These are phyloP conservation scores for Boletus eberwhitei DNA, from an alignment of 768 basidiomycete species.

Conservation along the genomic window DNA sequence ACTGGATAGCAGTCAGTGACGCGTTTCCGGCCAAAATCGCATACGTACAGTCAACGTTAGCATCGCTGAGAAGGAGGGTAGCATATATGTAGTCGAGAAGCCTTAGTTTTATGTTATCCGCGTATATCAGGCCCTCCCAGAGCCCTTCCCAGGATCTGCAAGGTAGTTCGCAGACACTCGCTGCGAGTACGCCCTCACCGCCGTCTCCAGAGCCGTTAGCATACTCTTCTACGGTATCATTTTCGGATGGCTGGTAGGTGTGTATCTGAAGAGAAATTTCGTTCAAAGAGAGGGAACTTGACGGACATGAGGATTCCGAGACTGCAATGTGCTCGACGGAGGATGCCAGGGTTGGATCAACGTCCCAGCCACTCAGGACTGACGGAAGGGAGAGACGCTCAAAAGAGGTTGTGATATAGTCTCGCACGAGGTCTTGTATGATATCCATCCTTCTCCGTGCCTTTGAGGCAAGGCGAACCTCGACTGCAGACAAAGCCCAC, in stretches of 20 bases:
- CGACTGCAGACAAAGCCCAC: constrained; percentile 48
- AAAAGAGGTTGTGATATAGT: constrained; percentile 54
- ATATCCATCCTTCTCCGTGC: constrained; percentile 75
- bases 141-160: constrained; percentile 81
- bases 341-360: constrained; percentile 61
- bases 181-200: constrained; percentile 74
- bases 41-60: constrained; percentile 73
- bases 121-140: constrained; percentile 90
- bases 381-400: constrained; percentile 70
- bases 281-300: constrained; percentile 49
- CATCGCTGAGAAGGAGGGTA: constrained; percentile 89
- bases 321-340: constrained; percentile 76
- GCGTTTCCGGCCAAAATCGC: not conserved
- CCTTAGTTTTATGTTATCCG: constrained; percentile 77
- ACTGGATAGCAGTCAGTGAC: constrained; percentile 39
- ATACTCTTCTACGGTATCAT: constrained; percentile 72
- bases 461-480: constrained; percentile 70
- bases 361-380: constrained; percentile 75
- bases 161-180: constrained; percentile 86
- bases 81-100: constrained; percentile 94
- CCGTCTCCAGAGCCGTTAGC: constrained; percentile 56
- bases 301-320: constrained; percentile 66
- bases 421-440: constrained; percentile 59
- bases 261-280: constrained; percentile 75
- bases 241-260: constrained; percentile 78